Evolutionary conservation across 1,284 basidiomycete species (phyloP), one percentile per base, ranked within the genome.

Genomic region (Cryptococcus sp.): DNA sequence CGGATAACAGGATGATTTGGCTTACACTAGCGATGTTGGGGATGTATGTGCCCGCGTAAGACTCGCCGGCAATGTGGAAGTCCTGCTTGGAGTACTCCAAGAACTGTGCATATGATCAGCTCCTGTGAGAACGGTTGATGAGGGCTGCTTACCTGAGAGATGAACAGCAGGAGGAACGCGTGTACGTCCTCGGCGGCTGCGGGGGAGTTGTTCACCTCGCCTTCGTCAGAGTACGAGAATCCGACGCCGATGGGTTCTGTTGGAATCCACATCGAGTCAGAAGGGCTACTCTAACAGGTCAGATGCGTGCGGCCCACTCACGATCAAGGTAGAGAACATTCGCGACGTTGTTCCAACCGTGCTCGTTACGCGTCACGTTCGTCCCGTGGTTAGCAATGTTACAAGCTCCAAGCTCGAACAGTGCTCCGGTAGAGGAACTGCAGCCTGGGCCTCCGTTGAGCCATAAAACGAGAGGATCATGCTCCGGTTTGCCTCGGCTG

Each of bases 121-220:
- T 45, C 25, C 39, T 17, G 5, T 22, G 35, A 3, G n/a, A 27
- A 35, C 17, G 6, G 6, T 6, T 35, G 13, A 22, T 20, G 23
- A 6, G 13, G 39, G 20, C 22, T 16, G 58, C 71, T 84, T 87
- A 55, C 87, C 81, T 62, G 64, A 16, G 82, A 80, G 60, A 93
- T 81, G 84, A 96, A 96, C 46, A 96, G 84, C 70, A 92, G 82
- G 51, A 95, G 82, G 85, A 96, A 95, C 1, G 89, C 90, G 68
- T 91, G 91, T 22, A 95, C 90, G 66, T 96, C 93, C 72, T 82
- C 80, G 50, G 83, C 83, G 8, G 82, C 81, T 19, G 80, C 80
- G 39, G 81, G 82, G 27, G 82, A 82, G 68, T 79, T 83, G 74
- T 82, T 79, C 59, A 96, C 89, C 3, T 81, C 83, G 2, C 85